phyloP scores from a whole-genome alignment of 148 eudicot genomes.

The Chenopodium quinoa region DNA sequence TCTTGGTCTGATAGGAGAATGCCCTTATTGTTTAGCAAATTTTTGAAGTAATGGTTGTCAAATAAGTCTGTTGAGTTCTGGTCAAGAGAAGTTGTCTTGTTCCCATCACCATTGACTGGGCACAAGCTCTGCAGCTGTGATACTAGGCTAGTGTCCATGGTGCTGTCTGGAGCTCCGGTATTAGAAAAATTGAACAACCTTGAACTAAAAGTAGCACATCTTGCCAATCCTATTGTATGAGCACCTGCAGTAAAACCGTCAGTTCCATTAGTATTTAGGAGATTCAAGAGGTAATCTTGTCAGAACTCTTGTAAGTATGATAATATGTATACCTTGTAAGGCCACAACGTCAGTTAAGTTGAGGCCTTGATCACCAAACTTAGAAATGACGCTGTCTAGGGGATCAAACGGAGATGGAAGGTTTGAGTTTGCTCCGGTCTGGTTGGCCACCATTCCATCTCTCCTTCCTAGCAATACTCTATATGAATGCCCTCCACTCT shows the following conservation, averaged over 20 bases:
- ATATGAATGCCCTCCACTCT: slow-evolving; percentile 85
- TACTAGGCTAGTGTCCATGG: slow-evolving; percentile 41
- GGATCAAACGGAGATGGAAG: slow-evolving; percentile 64
- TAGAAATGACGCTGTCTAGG: slow-evolving; percentile 39
- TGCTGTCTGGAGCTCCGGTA: slow-evolving; percentile 54
- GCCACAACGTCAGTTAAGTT: slow-evolving; percentile 65
- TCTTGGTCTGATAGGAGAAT: slow-evolving; percentile 66
- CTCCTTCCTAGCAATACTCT: slow-evolving; percentile 70
- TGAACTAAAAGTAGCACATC: slow-evolving; percentile 47
- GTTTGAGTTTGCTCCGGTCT: slow-evolving; percentile 47
- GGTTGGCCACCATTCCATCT: slow-evolving; percentile 77
- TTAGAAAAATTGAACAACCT: slow-evolving; percentile 65
- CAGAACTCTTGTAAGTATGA: background rate
- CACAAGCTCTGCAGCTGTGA: slow-evolving; percentile 52
- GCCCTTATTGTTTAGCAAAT: slow-evolving; percentile 57
- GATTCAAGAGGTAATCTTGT: background rate
- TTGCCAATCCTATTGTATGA: slow-evolving; percentile 55
- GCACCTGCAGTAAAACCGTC: slow-evolving; percentile 29
- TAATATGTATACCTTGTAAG: slow-evolving; percentile 51
- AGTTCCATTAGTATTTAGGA: background rate
- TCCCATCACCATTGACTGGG: slow-evolving; percentile 61
- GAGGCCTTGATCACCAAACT: slow-evolving; percentile 57
- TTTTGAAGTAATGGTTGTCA: slow-evolving; percentile 73
- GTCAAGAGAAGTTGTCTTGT: slow-evolving; percentile 62
- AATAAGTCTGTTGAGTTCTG: slow-evolving; percentile 55